Percentiles rank a stretch among this genome's conserved stretches.
Evolutionary conservation across 768 basidiomycete species (phyloP).

Genomic region (Suillus subluteus): DNA sequence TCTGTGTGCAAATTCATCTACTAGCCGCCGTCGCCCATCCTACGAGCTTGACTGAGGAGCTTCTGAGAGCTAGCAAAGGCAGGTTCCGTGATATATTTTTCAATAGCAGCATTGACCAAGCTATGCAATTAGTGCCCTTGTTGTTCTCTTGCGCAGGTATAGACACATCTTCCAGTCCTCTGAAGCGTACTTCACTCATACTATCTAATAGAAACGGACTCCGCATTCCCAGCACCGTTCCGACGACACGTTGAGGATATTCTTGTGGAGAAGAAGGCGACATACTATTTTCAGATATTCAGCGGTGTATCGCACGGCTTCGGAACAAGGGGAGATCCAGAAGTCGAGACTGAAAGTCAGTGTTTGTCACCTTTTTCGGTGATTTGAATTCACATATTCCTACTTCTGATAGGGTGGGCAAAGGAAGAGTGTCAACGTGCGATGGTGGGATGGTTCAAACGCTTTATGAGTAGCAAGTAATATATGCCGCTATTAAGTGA

Average conservation of each 20-base stretch:
- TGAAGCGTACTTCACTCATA: background rate
- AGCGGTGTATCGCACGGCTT: slow-evolving; percentile 47
- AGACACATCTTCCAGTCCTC: background rate
- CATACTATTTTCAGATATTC: slow-evolving; percentile 63
- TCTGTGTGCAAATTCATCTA: background rate
- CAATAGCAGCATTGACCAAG: background rate
- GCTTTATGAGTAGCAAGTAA: slow-evolving; percentile 35
- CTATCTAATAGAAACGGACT: slow-evolving; percentile 49
- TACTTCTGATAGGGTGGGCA: slow-evolving; percentile 50
- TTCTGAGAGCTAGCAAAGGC: slow-evolving; percentile 54
- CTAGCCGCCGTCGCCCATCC: slow-evolving; percentile 63
- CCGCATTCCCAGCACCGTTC: slow-evolving; percentile 52
- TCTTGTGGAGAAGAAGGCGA: slow-evolving; percentile 50
- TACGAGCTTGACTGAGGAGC: slow-evolving; percentile 47
- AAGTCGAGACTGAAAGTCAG: slow-evolving; percentile 23
- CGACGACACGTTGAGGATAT: slow-evolving; percentile 62
- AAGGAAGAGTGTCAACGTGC: slow-evolving; percentile 61
- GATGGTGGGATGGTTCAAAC: slow-evolving; percentile 53
- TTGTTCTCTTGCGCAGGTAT: slow-evolving; percentile 59
- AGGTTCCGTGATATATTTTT: slow-evolving; percentile 18
- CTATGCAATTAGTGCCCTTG: slow-evolving; percentile 47
- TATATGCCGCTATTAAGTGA: background rate
- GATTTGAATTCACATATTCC: background rate
- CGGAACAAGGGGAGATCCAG: slow-evolving; percentile 33
- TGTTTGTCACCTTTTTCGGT: slow-evolving; percentile 16